Base-by-base conservation (phyloP, 2,329 filamentous ascomycete species). In the Fusarium sublunatum region DNA sequence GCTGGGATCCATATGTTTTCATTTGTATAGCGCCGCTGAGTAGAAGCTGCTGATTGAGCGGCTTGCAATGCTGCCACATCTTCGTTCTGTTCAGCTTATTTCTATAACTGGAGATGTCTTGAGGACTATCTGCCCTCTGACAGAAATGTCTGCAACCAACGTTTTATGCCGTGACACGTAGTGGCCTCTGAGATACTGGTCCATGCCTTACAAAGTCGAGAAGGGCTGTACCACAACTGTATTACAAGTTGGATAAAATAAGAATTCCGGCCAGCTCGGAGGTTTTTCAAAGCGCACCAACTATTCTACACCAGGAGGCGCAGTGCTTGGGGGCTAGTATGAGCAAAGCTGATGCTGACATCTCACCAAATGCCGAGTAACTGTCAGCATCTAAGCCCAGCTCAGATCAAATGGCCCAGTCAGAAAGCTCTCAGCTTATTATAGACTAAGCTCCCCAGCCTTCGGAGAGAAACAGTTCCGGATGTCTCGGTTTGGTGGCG, bases 311-410 rank as follows among this genome's bases (percentile, higher is more conserved):
- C 6, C 26, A 6, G 10, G 50, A 12, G 64, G 64, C 64, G 64
- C 63, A 66, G 36, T 31, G 29, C 32, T 52, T 64, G 45, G 64
- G 63, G 54, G 63, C 63, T 66, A 53, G 49, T 35, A 32, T 38
- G 7, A 47, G 57, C 58, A 42, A 54, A 24, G 58, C 62, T 66
- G 41, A 54, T 22, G 58, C 63, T 67, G 39, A 66, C 63, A 49
- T 8, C 26, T 38, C 29, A 38, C 39, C 38, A 26, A 40, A 35
- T 47, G 44, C 53, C 39, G 41, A 44, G n/a, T 49, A 47, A 46
- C 19, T 13, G 64, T 67, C 63, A 66, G 64, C 58, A 34, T 36
- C 47, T 53, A 46, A 64, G 59, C 59, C 59, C 41, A 38, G 24
- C 32, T 51, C n/a, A 38, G 28, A 40, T 2, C 0, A 1, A 19